phyloP scores from a whole-genome alignment of 2,329 filamentous ascomycete genomes.

The Colletotrichum cereale region DNA sequence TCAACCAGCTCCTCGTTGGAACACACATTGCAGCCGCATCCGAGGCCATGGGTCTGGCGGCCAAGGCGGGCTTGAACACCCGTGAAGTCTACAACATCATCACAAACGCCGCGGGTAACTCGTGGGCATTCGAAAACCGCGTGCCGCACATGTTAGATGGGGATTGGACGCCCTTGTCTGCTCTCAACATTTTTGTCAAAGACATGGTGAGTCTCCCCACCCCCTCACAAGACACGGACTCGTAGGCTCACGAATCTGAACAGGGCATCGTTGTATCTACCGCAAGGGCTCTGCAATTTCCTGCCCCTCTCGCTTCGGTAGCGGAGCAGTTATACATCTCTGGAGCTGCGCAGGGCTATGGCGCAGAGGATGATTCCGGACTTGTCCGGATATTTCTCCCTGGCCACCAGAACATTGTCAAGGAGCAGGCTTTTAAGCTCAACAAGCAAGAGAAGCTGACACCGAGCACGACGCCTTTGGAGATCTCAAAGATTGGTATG shows the following conservation, averaged over 20 bases:
- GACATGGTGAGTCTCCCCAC: slow-evolving; percentile 49
- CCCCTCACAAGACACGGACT: neutral
- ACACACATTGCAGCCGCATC: slow-evolving; percentile 64
- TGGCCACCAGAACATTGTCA: slow-evolving; percentile 34
- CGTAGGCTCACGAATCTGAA: neutral
- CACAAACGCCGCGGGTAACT: slow-evolving; percentile 48
- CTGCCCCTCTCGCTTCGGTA: slow-evolving; percentile 51
- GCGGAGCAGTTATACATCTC: slow-evolving; percentile 51
- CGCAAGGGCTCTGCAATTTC: slow-evolving; percentile 49
- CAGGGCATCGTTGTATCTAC: slow-evolving; percentile 48
- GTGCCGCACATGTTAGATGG: slow-evolving; percentile 64
- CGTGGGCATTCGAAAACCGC: slow-evolving; percentile 70
- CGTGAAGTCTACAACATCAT: slow-evolving; percentile 49
- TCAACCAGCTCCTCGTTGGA: slow-evolving; percentile 64
- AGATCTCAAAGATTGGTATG: slow-evolving; percentile 50
- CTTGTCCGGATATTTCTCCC: slow-evolving; percentile 47
- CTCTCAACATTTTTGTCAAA: slow-evolving; percentile 52
- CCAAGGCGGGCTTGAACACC: slow-evolving; percentile 59
- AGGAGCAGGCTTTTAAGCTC: slow-evolving; percentile 36
- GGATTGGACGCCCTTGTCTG: slow-evolving; percentile 56
- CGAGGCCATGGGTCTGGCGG: slow-evolving; percentile 66
- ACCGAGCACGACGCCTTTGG: slow-evolving; percentile 42
- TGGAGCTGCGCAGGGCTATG: slow-evolving; percentile 46
- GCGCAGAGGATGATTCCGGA: slow-evolving; percentile 46
- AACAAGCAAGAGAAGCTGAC: slow-evolving; percentile 35